Evolutionary conservation across 495 filamentous ascomycete genomes (phyloP), one percentile per base, ranked within the genome.

Genomic region (Lophiostoma macrostomum): DNA sequence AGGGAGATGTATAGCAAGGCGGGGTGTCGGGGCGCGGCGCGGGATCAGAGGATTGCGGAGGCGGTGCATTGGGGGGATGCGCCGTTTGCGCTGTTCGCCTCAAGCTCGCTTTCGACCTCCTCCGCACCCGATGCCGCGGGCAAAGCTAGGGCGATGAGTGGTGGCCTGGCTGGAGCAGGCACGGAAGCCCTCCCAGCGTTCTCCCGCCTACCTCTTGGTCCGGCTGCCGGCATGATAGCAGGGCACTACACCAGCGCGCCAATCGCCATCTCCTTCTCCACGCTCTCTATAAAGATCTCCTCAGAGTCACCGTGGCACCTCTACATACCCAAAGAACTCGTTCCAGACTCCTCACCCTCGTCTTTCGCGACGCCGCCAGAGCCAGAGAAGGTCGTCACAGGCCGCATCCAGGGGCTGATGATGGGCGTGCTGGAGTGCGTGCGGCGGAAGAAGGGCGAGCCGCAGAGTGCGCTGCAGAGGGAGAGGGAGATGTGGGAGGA

Each of bases 401-500:
- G 3, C 8, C 16, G 56, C 4, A 47, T 49, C 16, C 39, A 48
- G 24, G 56, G 41, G 14, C 31, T 30, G 5, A 36, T 59, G 27
- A 53, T 41, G 35, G 49, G 10, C 20, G 48, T 53, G 0, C 10
- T 53, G 1, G 34, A 57, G n/a, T 19, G 18, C 16, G 16, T 57
- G 2, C 19, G 36, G 1, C 13, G 34, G 18, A 24, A 29, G 13
- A 37, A 44, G n/a, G 19, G 39, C 8, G 50, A 11, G 10, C 22
- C 19, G 18, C 41, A 32, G 49, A 20, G 19, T 5, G 5, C 41
- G 11, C 2, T 1, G 1, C 20, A 47, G 1, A 35, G 22, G 29
- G 37, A 51, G 29, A 24, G 22, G 12, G 18, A 10, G 20, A 25
- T 48, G 56, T 59, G 56, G 56, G 27, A 40, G 22, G 56, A 52